Percentiles rank a stretch among this genome's conserved stretches.
Evolutionary conservation across 768 basidiomycete genomes (phyloP).

Genomic region (Leucocoprinus sp.): DNA sequence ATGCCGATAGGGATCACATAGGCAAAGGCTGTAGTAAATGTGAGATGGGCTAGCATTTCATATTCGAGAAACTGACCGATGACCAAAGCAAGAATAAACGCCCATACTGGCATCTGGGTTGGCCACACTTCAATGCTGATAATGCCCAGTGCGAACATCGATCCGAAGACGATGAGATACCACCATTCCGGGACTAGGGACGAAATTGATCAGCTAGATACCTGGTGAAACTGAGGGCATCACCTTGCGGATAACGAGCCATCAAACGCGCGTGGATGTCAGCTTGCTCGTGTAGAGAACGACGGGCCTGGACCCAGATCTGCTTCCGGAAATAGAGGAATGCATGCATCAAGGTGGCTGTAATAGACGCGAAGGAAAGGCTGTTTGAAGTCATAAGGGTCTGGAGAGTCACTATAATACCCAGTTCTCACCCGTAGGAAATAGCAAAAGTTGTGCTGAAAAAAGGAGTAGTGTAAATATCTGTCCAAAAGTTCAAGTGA

Average conservation of each 20-base stretch:
- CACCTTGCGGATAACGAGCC: slow-evolving; percentile 51
- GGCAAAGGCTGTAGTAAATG: slow-evolving; percentile 31
- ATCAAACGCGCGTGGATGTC: slow-evolving; percentile 80
- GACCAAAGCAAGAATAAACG: slow-evolving; percentile 51
- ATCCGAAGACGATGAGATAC: slow-evolving; percentile 57
- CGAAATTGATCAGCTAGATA: not conserved
- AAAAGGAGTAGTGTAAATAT: not conserved
- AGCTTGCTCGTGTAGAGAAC: slow-evolving; percentile 65
- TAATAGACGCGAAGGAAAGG: slow-evolving; percentile 69
- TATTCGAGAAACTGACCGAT: slow-evolving; percentile 36
- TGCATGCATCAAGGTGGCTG: slow-evolving; percentile 63
- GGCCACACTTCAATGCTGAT: slow-evolving; percentile 62
- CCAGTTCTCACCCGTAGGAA: slow-evolving; percentile 43
- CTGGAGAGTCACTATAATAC: not conserved
- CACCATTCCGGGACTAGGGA: slow-evolving; percentile 66
- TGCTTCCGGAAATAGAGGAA: slow-evolving; percentile 67
- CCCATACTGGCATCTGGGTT: slow-evolving; percentile 33
- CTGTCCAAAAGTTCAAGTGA: not conserved
- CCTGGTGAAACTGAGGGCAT: not conserved
- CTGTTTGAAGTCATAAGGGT: slow-evolving; percentile 28
- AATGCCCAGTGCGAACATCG: slow-evolving; percentile 59
- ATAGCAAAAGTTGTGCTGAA: slow-evolving; percentile 56
- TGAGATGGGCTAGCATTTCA: slow-evolving; percentile 20
- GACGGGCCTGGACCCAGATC: slow-evolving; percentile 59
- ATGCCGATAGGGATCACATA: slow-evolving; percentile 62